Evolutionary conservation across 345 rosid species (phyloP).

Genomic region (Turritis glabra): DNA sequence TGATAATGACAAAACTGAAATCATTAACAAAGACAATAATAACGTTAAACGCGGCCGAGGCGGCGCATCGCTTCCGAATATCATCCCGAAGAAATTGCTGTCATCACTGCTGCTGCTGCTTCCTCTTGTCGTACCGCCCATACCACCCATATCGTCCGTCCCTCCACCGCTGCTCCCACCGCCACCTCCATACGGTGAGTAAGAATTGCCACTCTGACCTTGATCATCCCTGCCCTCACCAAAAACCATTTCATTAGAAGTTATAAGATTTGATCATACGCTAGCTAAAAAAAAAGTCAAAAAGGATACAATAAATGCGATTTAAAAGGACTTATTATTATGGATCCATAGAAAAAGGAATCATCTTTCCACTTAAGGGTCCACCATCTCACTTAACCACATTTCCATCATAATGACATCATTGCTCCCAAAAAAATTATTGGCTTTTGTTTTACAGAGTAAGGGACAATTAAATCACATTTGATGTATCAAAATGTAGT

Average conservation of each 20-base stretch:
- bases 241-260: constrained; percentile 6
- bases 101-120: constrained; percentile 14
- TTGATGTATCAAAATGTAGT: constrained; percentile 12
- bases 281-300: constrained; percentile 8
- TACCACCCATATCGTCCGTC: background rate
- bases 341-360: constrained; percentile 15
- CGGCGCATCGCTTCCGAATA: constrained; percentile 39
- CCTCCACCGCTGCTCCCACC: constrained; percentile 11
- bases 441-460: background rate
- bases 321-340: background rate
- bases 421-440: background rate
- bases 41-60: constrained; percentile 21
- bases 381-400: constrained; percentile 5
- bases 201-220: constrained; percentile 32
- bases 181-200: background rate
- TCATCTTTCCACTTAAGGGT: constrained; percentile 5
- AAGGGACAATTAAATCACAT: background rate
- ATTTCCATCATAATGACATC: constrained; percentile 18
- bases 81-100: constrained; percentile 32
- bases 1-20: constrained; percentile 33
- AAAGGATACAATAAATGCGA: constrained; percentile 13
- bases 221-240: constrained; percentile 32
- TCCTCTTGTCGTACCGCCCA: constrained; percentile 31
- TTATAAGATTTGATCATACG: background rate
- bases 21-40: constrained; percentile 25